A percentile compares a stretch with the other conserved stretches of the same genome.
These are phyloP conservation scores for Pterocarpus macrocarpus DNA, from an alignment of 306 rosid species.

Conservation along the genomic window DNA sequence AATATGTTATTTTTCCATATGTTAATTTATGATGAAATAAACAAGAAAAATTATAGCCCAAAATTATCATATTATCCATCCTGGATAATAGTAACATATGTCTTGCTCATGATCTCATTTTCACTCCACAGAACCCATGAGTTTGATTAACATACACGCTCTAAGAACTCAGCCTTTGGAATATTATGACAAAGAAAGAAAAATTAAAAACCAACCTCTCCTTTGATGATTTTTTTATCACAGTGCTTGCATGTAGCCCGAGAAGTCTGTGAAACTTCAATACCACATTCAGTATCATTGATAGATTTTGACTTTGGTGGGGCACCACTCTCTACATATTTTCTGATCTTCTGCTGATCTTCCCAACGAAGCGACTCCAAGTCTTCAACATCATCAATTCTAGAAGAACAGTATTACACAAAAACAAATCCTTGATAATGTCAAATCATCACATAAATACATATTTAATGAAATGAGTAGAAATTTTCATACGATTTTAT, in stretches of 20 bases:
- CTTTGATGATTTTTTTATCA: slow-evolving; percentile 76
- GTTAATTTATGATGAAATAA: no score
- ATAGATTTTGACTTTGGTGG: slow-evolving; percentile 40
- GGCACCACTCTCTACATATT: slow-evolving; percentile 67
- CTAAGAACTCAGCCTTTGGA: slow-evolving; percentile 19
- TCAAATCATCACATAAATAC: slow-evolving; percentile 23
- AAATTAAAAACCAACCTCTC: slow-evolving; percentile 67
- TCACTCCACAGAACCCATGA: slow-evolving; percentile 14
- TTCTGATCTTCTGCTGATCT: slow-evolving; percentile 86
- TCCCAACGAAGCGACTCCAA: slow-evolving; percentile 91
- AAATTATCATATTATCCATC: no score
- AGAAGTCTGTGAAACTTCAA: slow-evolving; percentile 83
- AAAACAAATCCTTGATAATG: slow-evolving; percentile 35
- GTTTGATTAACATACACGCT: slow-evolving; percentile 13
- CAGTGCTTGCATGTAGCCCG: slow-evolving; percentile 88
- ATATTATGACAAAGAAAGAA: slow-evolving; percentile 27
- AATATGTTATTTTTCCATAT: not conserved
- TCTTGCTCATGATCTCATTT: slow-evolving; percentile 27
- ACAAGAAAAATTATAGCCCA: no score
- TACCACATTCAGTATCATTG: slow-evolving; percentile 54
- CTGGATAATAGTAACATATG: not conserved
- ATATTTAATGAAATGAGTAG: slow-evolving; percentile 28
- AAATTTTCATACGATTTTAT: slow-evolving; percentile 75
- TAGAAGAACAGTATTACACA: slow-evolving; percentile 39
- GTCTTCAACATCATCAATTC: slow-evolving; percentile 91